Evolutionary conservation across 2,329 filamentous ascomycete species (phyloP), one percentile per base, ranked within the genome.

Genomic region (Colletotrichum musicola): DNA sequence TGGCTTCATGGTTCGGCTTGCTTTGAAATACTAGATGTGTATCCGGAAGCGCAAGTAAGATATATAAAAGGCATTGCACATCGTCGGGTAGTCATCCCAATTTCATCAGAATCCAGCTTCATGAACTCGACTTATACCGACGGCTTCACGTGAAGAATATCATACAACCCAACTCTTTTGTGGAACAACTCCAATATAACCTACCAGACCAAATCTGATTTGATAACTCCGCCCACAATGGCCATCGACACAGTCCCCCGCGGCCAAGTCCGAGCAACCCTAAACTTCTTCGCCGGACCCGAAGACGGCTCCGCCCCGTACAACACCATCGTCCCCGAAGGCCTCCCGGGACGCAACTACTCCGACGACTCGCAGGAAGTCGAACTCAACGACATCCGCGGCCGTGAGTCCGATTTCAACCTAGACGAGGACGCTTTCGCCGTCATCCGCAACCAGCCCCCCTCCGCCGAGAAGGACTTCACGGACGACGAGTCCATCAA

Each of bases 351-450:
- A 74, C 85, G 86, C 71, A 97, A 97, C 84, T 92, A 88, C 79
- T 79, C 79, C 61, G 80, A 84, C 68, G 73, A 79, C 47, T 51
- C 77, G 9, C 83, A 88, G 22, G 76, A 84, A 3, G 87, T 93
- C 35, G 75, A 77, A 4, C 86, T 98, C 74, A 82, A 85, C 70
- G 94, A 98, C 81, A 85, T 95, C 74, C 92, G 94, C 61, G 92
- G 90, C 58, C 84, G 82, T 59, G 93, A 96, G 76, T 75, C 82
- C 3, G 81, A 85, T 18, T 95, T 90, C 80, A 86, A 79, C 7
- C 86, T 96, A 14, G 91, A 95, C 81, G 84, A 83, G 64, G 89
- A 95, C 77, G 93, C 93, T 71, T 97, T 97, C 83, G 84, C 89
- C 65, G 82, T 92, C 20, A 78, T 94, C 56, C 81, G 83, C 13